Evolutionary conservation across 331 rosid species (phyloP), one percentile per base, ranked within the genome.

Genomic region (Phaseolus coccineus): DNA sequence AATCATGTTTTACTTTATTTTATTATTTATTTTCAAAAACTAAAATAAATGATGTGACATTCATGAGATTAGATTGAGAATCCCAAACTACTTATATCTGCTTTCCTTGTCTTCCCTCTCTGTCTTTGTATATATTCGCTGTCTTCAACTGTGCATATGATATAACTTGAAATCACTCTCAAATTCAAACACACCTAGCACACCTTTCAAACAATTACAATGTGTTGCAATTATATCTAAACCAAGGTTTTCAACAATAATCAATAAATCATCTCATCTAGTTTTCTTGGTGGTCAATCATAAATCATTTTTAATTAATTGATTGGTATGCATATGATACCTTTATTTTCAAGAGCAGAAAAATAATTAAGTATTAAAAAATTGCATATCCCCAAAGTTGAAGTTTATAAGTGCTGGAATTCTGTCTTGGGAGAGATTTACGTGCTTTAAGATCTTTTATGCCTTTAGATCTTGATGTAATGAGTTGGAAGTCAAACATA

Each of bases 51-150:
- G 84, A 79, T 76, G 83, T 86, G 83, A 83, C 87, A 76, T 79
- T 79, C 53, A 71, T 64, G 82, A 70, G 77, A 76, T 80, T 76
- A 79, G 72, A 80, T 80, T 80, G 85, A 44, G 81, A 77, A 86
- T 83, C 79, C 76, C 87, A 80, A 77, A 80, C 83, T 77, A 59
- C 28, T 72, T 69, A 70, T 55, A 78, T 75, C 83, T 86, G 50
- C 75, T 86, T 83, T 83, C 89, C 12, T 80, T 86, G 77, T 86
- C 87, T 68, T 61, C 76, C 78, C 72, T 52, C 50, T 77, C 73
- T 77, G 83, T 68, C 85, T 77, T 72, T 86, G 85, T 80, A 72
- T 68, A 72, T 71, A 86, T 80, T 83, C 74, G 83, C 81, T 86
- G 87, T 86, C 83, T 80, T 86, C 82, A 65, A 77, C 74, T 35